Evolutionary conservation across 2,329 filamentous ascomycete species (phyloP).

Genomic region (Colletotrichum sp.): DNA sequence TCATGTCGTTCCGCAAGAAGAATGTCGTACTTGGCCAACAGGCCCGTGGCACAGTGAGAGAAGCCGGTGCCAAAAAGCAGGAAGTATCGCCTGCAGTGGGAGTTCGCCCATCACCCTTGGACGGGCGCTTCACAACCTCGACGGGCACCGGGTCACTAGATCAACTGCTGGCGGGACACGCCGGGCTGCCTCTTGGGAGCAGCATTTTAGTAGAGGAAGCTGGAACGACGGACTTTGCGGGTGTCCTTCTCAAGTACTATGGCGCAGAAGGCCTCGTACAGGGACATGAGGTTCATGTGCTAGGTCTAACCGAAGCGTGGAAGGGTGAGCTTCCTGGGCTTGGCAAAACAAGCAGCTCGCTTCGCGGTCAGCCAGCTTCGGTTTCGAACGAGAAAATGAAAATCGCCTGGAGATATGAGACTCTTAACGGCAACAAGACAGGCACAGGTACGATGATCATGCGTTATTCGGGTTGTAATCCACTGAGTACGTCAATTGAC

Average conservation of each 20-base stretch:
- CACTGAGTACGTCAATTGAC: neutral
- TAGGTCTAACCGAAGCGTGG: slow-evolving; percentile 83
- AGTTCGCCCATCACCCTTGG: slow-evolving; percentile 84
- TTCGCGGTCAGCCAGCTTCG: slow-evolving; percentile 41
- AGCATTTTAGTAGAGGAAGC: slow-evolving; percentile 84
- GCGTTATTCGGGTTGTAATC: neutral
- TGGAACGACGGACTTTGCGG: slow-evolving; percentile 93
- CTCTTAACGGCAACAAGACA: slow-evolving; percentile 56
- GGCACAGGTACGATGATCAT: slow-evolving; percentile 20
- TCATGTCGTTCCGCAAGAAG: slow-evolving; percentile 64
- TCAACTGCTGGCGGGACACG: slow-evolving; percentile 82
- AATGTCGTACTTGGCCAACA: slow-evolving; percentile 54
- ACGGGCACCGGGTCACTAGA: slow-evolving; percentile 90
- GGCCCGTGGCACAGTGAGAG: slow-evolving; percentile 22
- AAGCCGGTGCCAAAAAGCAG: slow-evolving; percentile 24
- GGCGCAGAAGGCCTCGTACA: slow-evolving; percentile 93
- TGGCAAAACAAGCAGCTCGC: slow-evolving; percentile 45
- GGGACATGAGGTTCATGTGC: slow-evolving; percentile 84
- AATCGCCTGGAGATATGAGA: slow-evolving; percentile 97
- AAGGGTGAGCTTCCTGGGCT: slow-evolving; percentile 82
- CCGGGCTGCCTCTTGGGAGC: slow-evolving; percentile 81
- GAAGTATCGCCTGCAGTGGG: slow-evolving; percentile 48
- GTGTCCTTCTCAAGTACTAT: slow-evolving; percentile 84
- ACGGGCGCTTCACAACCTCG: slow-evolving; percentile 87
- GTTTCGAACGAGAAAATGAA: slow-evolving; percentile 82